Base-by-base conservation (phyloP, 225 moss, liverwort and hornwort genomes). In the Physcomitrium patens region DNA sequence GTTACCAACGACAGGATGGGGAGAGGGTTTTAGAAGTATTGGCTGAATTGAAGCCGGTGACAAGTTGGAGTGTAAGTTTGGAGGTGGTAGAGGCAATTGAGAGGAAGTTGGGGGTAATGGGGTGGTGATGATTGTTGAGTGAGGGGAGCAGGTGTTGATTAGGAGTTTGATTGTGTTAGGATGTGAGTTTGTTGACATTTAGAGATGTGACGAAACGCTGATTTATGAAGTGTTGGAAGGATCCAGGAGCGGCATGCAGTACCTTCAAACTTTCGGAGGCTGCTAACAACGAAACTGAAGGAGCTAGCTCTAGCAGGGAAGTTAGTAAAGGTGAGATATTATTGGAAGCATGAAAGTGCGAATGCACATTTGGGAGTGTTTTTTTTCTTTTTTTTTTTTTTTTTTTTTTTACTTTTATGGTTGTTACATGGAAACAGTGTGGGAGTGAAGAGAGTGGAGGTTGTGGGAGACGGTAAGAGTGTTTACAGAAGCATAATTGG, bases 171-270 rank as follows among this genome's bases (percentile, higher is more conserved):
- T 74, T 70, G 65, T 80, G 60, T 16, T 70, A 66, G 70, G 77
- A 42, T 56, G 53, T 65, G 70, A 70, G 44, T 66, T 77, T 77
- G 57, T 80, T 60, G 60, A 66, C 55, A 19, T 70, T 56, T 67
- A 56, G 74, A 63, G 78, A 61, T 69, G 67, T 71, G 69, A 74
- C 9, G 84, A 71, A 70, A 71, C 76, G 84, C 84, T 84, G 81
- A 84, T 84, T 67, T 71, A 81, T 75, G 74, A 81, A 67, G 74
- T 78, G 80, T 77, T 81, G 80, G 84, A 68, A 76, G 83, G 86
- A 85, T 89, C 78, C 94, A 99, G 97, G 97, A 94, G 75, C 93
- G 89, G 74, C 97, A 99, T 88, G 94, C 93, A 61, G 97, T 99
- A 72, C 97, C 97, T 76, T 86, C 94, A 78, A 99, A 93, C 77